Conservation (phyloP, 2,329 filamentous ascomycete species). For the Phialocephala sp. region DNA sequence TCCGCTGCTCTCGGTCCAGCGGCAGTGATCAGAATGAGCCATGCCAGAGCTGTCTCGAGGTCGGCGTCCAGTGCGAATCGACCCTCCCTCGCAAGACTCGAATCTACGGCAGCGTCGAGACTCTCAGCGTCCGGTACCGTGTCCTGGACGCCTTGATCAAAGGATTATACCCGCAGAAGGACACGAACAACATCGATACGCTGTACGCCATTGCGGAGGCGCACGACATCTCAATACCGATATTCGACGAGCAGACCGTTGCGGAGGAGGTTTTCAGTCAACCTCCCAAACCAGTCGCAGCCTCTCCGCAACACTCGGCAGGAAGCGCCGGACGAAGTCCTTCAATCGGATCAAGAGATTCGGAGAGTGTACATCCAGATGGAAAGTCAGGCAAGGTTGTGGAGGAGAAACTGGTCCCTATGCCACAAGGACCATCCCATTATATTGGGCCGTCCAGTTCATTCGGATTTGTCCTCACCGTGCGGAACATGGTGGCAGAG, state of each 20-base stretch:
- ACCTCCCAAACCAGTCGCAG: constrained; percentile 24
- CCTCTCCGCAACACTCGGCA: constrained; percentile 28
- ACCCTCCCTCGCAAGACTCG: constrained; percentile 51
- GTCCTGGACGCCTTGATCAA: constrained; percentile 50
- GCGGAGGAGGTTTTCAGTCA: constrained; percentile 38
- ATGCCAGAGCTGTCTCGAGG: constrained; percentile 48
- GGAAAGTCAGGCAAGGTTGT: constrained; percentile 26
- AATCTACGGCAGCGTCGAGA: constrained; percentile 53
- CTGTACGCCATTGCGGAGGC: constrained; percentile 48
- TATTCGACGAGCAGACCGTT: constrained; percentile 36
- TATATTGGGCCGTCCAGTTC: constrained; percentile 43
- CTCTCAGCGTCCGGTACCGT: constrained; percentile 50
- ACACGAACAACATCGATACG: constrained; percentile 46
- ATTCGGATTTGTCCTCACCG: constrained; percentile 41
- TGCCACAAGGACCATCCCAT: constrained; percentile 38
- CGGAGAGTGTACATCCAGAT: constrained; percentile 20
- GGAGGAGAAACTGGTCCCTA: constrained; percentile 39
- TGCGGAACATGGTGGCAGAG: constrained; percentile 41
- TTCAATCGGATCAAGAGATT: constrained; percentile 28
- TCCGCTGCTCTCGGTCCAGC: constrained; percentile 43
- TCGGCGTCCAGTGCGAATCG: constrained; percentile 48
- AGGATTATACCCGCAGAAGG: constrained; percentile 48
- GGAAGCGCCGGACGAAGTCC: constrained; percentile 29
- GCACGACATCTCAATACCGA: constrained; percentile 47
- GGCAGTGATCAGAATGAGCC: constrained; percentile 38